Base-by-base conservation (phyloP, 208 protist species). In the Leishmania lainsoni region DNA sequence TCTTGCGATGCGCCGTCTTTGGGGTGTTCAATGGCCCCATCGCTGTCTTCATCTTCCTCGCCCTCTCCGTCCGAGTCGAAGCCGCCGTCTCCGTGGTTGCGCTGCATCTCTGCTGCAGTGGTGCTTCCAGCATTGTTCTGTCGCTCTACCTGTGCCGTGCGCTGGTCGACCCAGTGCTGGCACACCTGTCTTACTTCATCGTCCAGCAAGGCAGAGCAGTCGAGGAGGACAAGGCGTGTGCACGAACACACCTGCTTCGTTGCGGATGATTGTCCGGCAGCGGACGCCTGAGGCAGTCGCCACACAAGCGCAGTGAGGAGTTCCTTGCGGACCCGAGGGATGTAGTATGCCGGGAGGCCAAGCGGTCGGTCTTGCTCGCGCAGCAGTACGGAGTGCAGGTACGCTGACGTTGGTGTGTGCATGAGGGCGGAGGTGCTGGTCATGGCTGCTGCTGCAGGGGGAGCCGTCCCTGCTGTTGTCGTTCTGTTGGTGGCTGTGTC, bases 331-430 rank as follows among this genome's bases (percentile, higher is more conserved):
- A 73, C 51, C 5, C 70, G 76, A 39, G 81, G 76, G n/a, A 84
- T 70, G 61, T 56, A 84, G 76, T 84, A 84, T 17, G 81, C 75
- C 3, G 81, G 81, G 16, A 84, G 81, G 5, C 75, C 75, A 49
- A 84, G 54, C 22, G 81, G 42, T 9, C 59, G 69, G 76, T 84
- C 81, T 61, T 61, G 56, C 76, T 84, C 74, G 6, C 70, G 69
- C 35, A 56, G 61, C 81, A 84, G 59, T 52, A 84, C 48, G 26
- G 81, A 72, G 48, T 84, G 81, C 26, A 84, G 70, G 35, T 80
- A 80, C 26, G 68, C 81, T 22, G 81, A 80, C 9, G 81, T 80
- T 29, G 81, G 81, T 26, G 81, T 84, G 76, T 84, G 81, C 69
- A 77, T 52, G 59, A 80, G 70, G 26, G 81, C 76, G 1, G 81